Base-by-base conservation (phyloP, 2,329 filamentous ascomycete species). In the Grosmannia huntii region DNA sequence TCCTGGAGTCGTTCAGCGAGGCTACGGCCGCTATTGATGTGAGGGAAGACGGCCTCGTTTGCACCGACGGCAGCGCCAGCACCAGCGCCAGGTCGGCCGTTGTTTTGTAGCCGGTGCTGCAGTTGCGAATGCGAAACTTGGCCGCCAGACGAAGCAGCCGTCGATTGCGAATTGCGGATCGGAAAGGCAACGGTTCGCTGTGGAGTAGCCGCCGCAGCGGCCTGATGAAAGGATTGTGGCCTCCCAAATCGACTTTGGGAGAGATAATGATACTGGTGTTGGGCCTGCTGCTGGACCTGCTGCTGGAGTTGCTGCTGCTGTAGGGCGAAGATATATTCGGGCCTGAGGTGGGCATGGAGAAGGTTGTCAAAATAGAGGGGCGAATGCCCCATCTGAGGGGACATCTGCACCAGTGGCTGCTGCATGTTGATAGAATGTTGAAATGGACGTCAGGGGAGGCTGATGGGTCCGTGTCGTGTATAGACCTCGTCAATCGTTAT, bases 371-470 rank as follows among this genome's bases (percentile, higher is more conserved):
- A 67, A 60, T 71, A 72, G 58, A 70, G 68, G 60, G 71, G 69
- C 52, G 71, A 69, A 59, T 73, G 76, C 75, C 77, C 75, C 74
- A 72, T 71, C 64, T 69, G 63, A 50, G 63, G 76, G 73, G 76
- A 75, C 72, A 73, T 75, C 67, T 80, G 78, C 60, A 79, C 68
- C 62, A 76, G 70, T 63, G 78, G 76, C 61, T 79, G 71, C 76
- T 61, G 51, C 59, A 59, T 61, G 27, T 38, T n/a, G 50, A 36
- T 2, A 14, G 44, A 12, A 49, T 4, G 36, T 50, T 36, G 56
- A 25, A 28, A 55, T 27, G 49, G 25, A 31, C 38, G 36, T 11
- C 19, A 25, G 38, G 7, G 41, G 10, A 33, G 21, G 21, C 4
- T 10, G 14, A 21, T 21, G 41, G 31, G 21, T 25, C 23, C 12